Evolutionary conservation across 2,329 filamentous ascomycete genomes (phyloP).

Genomic region (Fusarium acutatum): DNA sequence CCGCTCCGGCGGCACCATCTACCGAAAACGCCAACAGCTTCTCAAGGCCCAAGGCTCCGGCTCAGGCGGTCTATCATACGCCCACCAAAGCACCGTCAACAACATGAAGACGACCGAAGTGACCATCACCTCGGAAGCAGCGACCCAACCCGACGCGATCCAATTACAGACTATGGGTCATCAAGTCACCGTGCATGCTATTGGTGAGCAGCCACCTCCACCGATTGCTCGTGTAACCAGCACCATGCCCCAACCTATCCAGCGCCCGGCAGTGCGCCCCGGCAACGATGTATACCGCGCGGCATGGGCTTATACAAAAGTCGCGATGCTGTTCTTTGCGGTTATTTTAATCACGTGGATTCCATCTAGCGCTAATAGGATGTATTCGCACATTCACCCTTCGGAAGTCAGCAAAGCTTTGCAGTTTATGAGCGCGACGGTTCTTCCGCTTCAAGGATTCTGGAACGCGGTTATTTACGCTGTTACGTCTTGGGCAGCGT

Average conservation of each 20-base stretch:
- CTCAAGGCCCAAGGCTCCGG: not conserved
- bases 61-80: not conserved
- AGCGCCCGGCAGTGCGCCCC: not conserved
- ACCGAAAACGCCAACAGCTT: slow-evolving; percentile 2
- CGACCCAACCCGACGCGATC: not conserved
- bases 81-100: not conserved
- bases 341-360: not conserved
- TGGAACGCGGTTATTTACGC: not conserved
- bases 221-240: not conserved
- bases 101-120: slow-evolving; percentile 5
- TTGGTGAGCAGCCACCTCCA: not conserved
- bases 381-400: not conserved
- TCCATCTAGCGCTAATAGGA: not conserved
- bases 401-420: not conserved
- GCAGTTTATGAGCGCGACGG: slow-evolving; percentile 1
- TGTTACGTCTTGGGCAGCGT: not conserved
- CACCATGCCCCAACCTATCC: not conserved
- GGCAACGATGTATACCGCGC: slow-evolving; percentile 1
- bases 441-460: not conserved
- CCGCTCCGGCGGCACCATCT: not conserved
- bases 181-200: not conserved
- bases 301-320: slow-evolving; percentile 2
- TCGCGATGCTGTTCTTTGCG: not conserved
- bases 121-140: not conserved
- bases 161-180: not conserved